Evolutionary conservation across 805 yeast species (phyloP).

Genomic region (Spathaspora arborariae): DNA sequence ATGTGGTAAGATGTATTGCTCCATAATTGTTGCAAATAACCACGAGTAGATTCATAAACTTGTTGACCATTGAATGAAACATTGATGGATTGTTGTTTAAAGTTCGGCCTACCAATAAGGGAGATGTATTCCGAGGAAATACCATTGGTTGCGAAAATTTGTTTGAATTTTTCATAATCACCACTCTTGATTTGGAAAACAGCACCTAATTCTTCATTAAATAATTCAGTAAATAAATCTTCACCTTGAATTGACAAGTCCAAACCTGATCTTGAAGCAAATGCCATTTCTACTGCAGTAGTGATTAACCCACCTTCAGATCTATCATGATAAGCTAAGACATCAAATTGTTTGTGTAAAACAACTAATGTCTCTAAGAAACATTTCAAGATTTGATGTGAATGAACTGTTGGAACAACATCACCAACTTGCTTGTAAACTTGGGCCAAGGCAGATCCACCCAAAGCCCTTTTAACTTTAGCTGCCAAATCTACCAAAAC

Average conservation of each 20-base stretch:
- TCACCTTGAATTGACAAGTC: constrained; percentile 38
- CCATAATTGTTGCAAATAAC: constrained; percentile 79
- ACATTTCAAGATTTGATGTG: constrained; percentile 55
- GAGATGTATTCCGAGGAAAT: constrained; percentile 51
- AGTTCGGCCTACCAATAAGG: constrained; percentile 67
- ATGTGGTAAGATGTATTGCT: constrained; percentile 81
- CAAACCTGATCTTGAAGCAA: constrained; percentile 88
- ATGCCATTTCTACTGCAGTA: constrained; percentile 91
- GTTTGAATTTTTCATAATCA: constrained; percentile 52
- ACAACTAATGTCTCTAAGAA: constrained; percentile 66
- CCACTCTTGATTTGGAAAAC: constrained; percentile 77
- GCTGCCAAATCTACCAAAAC: constrained; percentile 79
- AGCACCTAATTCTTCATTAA: constrained; percentile 94
- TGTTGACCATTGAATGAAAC: constrained; percentile 44
- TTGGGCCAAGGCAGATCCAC: constrained; percentile 95
- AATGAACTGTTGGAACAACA: constrained; percentile 78
- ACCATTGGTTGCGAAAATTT: constrained; percentile 55
- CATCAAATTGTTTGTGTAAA: constrained; percentile 65
- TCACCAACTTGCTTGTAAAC: constrained; percentile 87
- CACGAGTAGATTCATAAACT: constrained; percentile 57
- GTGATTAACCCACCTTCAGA: constrained; percentile 95
- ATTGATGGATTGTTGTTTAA: constrained; percentile 45
- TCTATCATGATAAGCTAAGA: constrained; percentile 89
- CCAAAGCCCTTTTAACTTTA: constrained; percentile 52
- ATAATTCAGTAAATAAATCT: constrained; percentile 54